Base-by-base conservation (phyloP, 139 green algal genomes). In the Tetraselmis chui region DNA sequence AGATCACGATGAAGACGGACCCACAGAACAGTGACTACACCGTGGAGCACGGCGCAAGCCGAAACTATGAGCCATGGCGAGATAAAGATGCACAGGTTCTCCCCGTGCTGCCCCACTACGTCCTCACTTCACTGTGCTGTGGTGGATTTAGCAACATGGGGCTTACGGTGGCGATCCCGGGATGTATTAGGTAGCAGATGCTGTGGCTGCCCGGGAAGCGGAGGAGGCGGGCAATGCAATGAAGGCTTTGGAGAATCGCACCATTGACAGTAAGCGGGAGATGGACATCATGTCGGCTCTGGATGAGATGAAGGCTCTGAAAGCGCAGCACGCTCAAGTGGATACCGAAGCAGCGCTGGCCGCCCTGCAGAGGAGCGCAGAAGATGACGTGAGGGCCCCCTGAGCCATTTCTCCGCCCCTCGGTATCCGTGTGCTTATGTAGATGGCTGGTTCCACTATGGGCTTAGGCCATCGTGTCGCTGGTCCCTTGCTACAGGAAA, bases 1-100 rank as follows among this genome's bases (percentile, higher is more conserved):
- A 99, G 89, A 93, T 99, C 77, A 94, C 90, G 79, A 97, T 99
- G 90, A 98, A 98, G 86, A 99, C 96, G 0, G 96, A 99, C 83
- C 97, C 97, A 5, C 90, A 98, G 86, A 98, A 92, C 83, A 89
- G 83, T 58, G 96, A 99, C 87, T 99, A 99, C 87, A 84, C 92
- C 2, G 84, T 98, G 82, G 97, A 99, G 83, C 79, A 90, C 18
- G 97, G 97, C n/a, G 96, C 95, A 1, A 94, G 86, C 0, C 85
- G 96, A 30, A 99, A 98, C 89, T 98, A 97, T 83, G 96, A 99
- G 88, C 95, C 94, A 25, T 98, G 95, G 95, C 86, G 93, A 23
- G 95, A 95, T 31, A 89, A 92, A 78, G 93, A 94, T 31, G 11
- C 11, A 18, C 45, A 74, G 87, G 45, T 18, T 25, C 5, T 5